Conservation (phyloP, 192 early-diverging fungal species). For the Anaeromyces robustus region DNA sequence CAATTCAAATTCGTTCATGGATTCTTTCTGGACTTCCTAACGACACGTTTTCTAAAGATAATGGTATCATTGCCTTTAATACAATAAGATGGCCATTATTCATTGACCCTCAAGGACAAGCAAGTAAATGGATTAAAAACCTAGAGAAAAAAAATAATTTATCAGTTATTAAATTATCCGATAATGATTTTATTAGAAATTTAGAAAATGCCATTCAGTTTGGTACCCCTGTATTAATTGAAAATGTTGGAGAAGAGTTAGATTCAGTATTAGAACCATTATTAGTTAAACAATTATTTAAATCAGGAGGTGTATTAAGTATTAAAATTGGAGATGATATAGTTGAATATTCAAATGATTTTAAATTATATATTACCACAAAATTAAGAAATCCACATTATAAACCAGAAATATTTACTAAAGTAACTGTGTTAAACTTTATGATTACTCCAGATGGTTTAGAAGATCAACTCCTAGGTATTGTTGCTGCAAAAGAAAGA, state of each 20-base stretch:
- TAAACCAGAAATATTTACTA: conserved; percentile 43
- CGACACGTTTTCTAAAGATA: conserved; percentile 38
- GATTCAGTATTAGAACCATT: conserved; percentile 44
- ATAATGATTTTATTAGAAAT: conserved; percentile 36
- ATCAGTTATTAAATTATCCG: conserved; percentile 40
- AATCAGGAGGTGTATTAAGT: conserved; percentile 44
- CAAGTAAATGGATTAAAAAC: conserved; percentile 51
- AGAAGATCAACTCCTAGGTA: conserved; percentile 41
- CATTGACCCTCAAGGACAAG: conserved; percentile 45
- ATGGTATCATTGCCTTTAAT: conserved; percentile 38
- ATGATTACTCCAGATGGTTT: conserved; percentile 48
- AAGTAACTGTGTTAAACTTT: conserved; percentile 46
- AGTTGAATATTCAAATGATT: conserved; percentile 42
- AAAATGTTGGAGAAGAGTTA: conserved; percentile 45
- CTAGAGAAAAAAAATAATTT: conserved; percentile 38
- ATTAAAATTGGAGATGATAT: conserved; percentile 36
- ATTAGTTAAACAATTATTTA: conserved; percentile 46
- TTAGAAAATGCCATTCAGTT: conserved; percentile 47
- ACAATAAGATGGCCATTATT: conserved; percentile 43
- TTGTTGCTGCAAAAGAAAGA: conserved; percentile 42
- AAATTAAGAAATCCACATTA: conserved; percentile 45
- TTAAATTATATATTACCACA: conserved; percentile 44
- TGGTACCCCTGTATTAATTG: conserved; percentile 36
- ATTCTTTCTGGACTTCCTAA: conserved; percentile 40
- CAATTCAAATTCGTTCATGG: conserved; percentile 38